Percentiles rank a stretch among this genome's conserved stretches.
Evolutionary conservation across 2,329 filamentous ascomycete genomes (phyloP).

Genomic region (Pseudogymnoascus pannorum): DNA sequence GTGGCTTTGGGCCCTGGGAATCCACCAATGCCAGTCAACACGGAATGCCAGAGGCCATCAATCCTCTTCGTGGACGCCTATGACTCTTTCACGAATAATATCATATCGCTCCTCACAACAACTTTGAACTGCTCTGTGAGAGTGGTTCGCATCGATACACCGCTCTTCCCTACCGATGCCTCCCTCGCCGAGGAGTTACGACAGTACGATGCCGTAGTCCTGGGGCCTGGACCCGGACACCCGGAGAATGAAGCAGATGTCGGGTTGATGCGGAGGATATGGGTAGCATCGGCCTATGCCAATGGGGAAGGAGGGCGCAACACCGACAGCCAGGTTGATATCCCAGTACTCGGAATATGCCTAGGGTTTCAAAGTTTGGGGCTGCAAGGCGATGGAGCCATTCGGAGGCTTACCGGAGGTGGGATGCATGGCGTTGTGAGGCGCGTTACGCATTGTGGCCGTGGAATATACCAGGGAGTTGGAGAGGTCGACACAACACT

Average conservation of each 20-base stretch:
- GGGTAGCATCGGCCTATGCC: conserved; percentile 37
- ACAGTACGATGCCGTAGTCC: conserved; percentile 75
- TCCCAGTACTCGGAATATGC: conserved; percentile 76
- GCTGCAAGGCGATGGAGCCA: conserved; percentile 47
- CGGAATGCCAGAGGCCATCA: conserved; percentile 20
- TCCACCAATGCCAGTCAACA: neutral
- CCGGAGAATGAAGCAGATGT: conserved; percentile 67
- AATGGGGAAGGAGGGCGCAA: conserved; percentile 38
- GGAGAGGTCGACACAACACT: conserved; percentile 29
- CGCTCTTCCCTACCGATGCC: conserved; percentile 38
- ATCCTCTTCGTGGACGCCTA: conserved; percentile 93
- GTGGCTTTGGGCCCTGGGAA: neutral
- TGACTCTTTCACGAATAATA: conserved; percentile 96
- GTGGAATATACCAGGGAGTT: conserved; percentile 23
- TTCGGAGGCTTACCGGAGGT: conserved; percentile 48
- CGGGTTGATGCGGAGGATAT: conserved; percentile 72
- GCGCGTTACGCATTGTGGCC: conserved; percentile 40
- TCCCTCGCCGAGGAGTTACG: conserved; percentile 44
- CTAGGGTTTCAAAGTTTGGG: conserved; percentile 64
- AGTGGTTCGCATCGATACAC: conserved; percentile 65
- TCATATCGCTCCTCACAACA: conserved; percentile 71
- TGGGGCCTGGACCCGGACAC: conserved; percentile 84
- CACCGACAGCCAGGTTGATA: conserved; percentile 35
- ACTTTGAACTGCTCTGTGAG: conserved; percentile 61
- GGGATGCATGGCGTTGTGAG: conserved; percentile 57